A percentile compares a stretch with the other conserved stretches of the same genome.
These are phyloP conservation scores for Plectosphaerella plurivora DNA, from an alignment of 2,329 filamentous ascomycete genomes.

Conservation along the genomic window DNA sequence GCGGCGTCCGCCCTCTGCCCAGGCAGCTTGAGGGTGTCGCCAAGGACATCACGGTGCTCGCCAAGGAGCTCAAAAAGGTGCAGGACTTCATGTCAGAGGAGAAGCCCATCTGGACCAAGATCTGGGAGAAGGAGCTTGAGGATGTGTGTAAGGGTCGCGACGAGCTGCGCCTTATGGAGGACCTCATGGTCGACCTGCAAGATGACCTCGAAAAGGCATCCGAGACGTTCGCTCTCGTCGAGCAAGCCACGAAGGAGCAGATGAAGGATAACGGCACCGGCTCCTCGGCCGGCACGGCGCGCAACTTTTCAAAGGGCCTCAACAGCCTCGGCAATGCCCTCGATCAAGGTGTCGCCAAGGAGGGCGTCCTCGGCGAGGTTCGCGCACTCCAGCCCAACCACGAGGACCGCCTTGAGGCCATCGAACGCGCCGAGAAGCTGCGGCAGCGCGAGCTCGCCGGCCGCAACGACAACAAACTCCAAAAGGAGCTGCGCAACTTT, in stretches of 20 bases:
- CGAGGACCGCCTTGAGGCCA: slow-evolving; percentile 86
- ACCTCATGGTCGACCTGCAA: slow-evolving; percentile 84
- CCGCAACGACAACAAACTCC: slow-evolving; percentile 70
- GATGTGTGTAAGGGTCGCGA: slow-evolving; percentile 94
- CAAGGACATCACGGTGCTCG: slow-evolving; percentile 79
- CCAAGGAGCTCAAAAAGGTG: slow-evolving; percentile 87
- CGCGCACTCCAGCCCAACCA: slow-evolving; percentile 92
- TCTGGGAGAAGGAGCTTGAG: slow-evolving; percentile 97
- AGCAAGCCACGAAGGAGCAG: slow-evolving; percentile 98
- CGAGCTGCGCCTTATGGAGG: slow-evolving; percentile 92
- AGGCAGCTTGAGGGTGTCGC: slow-evolving; percentile 84
- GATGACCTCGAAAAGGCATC: slow-evolving; percentile 94
- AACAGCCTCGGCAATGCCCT: slow-evolving; percentile 46
- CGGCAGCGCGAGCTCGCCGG: slow-evolving; percentile 83
- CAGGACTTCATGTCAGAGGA: slow-evolving; percentile 87
- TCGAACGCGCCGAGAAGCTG: slow-evolving; percentile 92
- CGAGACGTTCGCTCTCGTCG: slow-evolving; percentile 90
- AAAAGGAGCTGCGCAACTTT: slow-evolving; percentile 79
- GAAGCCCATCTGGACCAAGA: slow-evolving; percentile 97
- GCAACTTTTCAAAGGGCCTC: slow-evolving; percentile 49
- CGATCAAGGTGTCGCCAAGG: slow-evolving; percentile 81
- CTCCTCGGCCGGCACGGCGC: slow-evolving; percentile 43
- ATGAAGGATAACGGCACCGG: slow-evolving; percentile 67
- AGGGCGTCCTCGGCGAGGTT: slow-evolving; percentile 88
- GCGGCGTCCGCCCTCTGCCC: slow-evolving; percentile 86